These are phyloP conservation scores for Cicer judaicum DNA, from an alignment of 306 rosid genomes.

Conservation along the genomic window DNA sequence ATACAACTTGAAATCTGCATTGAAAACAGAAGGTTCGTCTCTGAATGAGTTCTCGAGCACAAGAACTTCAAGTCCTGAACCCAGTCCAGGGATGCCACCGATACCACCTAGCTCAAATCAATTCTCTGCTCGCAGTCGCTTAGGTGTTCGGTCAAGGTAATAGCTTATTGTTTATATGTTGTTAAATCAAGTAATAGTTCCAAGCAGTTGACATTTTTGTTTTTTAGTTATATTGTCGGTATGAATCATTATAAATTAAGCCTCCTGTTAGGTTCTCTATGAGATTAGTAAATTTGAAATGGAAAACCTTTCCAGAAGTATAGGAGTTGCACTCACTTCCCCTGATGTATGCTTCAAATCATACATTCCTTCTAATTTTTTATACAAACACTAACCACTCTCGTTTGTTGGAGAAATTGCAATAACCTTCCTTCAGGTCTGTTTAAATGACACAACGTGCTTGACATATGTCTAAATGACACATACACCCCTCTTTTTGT, in stretches of 20 bases:
- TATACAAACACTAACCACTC: not conserved
- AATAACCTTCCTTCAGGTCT: not conserved
- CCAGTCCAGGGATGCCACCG: conserved; percentile 72
- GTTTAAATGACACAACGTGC: not conserved
- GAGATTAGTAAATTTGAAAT: conserved; percentile 19
- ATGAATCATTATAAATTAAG: conserved; percentile 13
- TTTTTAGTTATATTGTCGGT: not conserved
- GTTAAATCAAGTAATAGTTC: conserved; percentile 3
- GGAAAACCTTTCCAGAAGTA: conserved; percentile 5
- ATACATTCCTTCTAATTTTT: not conserved
- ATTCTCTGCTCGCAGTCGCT: conserved; percentile 74
- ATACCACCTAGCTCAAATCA: conserved; percentile 82
- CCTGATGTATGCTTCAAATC: not conserved
- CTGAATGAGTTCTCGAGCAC: conserved; percentile 48
- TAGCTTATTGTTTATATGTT: conserved; percentile 6
- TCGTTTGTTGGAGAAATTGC: not conserved
- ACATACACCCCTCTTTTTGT: not conserved
- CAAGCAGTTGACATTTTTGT: conserved; percentile 14
- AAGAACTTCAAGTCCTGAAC: conserved; percentile 56
- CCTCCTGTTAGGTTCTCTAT: not conserved
- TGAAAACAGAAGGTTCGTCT: conserved; percentile 62
- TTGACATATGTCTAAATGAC: not conserved
- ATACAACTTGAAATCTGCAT: conserved; percentile 73
- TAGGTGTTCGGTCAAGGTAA: conserved; percentile 88
- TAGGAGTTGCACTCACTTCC: not conserved